A percentile compares a stretch with the other conserved stretches of the same genome.
These are phyloP conservation scores for Stemphylium vesicarium DNA, from an alignment of 2,329 filamentous ascomycete genomes.

Conservation along the genomic window DNA sequence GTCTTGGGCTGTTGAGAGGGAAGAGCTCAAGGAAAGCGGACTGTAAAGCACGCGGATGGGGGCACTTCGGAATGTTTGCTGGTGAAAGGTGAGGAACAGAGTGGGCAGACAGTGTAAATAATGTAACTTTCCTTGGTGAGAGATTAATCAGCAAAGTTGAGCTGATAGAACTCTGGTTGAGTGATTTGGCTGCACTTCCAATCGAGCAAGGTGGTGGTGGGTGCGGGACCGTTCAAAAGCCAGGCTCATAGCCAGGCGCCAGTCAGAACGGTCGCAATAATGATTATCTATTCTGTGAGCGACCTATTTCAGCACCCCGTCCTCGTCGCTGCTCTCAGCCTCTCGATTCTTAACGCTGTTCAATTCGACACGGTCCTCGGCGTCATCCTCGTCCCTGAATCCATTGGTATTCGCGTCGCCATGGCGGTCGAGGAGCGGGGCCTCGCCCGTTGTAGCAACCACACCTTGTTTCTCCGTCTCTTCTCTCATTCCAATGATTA, in stretches of 20 bases:
- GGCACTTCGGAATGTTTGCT: neutral
- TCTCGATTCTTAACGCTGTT: conserved; percentile 32
- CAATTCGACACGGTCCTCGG: conserved; percentile 37
- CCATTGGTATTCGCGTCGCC: conserved; percentile 24
- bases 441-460: conserved; percentile 32
- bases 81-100: neutral
- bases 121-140: too few species aligned
- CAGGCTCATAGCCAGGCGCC: neutral
- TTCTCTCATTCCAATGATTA: conserved; percentile 76
- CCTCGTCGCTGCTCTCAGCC: conserved; percentile 36
- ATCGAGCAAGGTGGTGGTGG: neutral
- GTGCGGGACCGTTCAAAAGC: neutral
- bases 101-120: too few species aligned
- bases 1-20: neutral
- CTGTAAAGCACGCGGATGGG: neutral
- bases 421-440: conserved; percentile 26
- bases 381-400: conserved; percentile 46
- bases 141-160: too few species aligned
- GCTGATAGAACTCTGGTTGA: neutral
- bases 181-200: neutral
- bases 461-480: conserved; percentile 52
- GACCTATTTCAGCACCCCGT: conserved; percentile 39
- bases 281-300: neutral
- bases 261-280: conserved; percentile 2
- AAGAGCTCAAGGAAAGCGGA: neutral